These are phyloP conservation scores for Luzula sylvatica DNA, from an alignment of 176 grass and related monocot genomes.

Conservation along the genomic window DNA sequence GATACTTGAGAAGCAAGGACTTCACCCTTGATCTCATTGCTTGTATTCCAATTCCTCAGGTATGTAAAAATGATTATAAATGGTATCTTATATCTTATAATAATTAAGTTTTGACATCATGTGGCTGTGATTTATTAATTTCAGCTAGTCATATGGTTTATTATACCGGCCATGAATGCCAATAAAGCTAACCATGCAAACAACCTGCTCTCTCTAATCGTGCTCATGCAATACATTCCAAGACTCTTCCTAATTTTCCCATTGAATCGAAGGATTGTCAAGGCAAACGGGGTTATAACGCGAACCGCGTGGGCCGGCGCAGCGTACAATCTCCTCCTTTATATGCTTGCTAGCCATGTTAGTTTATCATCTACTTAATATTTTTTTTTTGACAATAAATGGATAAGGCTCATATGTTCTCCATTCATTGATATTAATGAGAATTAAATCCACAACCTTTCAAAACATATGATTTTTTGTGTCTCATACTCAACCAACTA, in stretches of 20 bases:
- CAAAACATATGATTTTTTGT: too few species aligned
- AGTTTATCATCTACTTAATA: background rate
- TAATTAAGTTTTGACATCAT: background rate
- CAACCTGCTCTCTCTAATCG: constrained; percentile 78
- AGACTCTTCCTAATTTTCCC: constrained; percentile 72
- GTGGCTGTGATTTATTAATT: background rate
- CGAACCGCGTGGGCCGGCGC: constrained; percentile 80
- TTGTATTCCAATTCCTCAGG: constrained; percentile 86
- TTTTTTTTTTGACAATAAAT: too few species aligned
- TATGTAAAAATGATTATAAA: background rate
- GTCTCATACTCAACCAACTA: too few species aligned
- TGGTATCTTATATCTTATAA: too few species aligned
- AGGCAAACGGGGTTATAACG: constrained; percentile 67
- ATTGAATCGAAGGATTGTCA: constrained; percentile 71
- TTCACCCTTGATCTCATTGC: constrained; percentile 83
- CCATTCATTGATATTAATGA: too few species aligned
- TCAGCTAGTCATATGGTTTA: constrained; percentile 79
- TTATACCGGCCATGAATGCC: constrained; percentile 65
- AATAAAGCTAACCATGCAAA: constrained; percentile 64
- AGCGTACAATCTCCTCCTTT: constrained; percentile 83
- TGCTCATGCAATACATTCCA: constrained; percentile 80
- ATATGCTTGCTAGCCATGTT: constrained; percentile 92
- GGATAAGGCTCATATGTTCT: too few species aligned
- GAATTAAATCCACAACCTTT: too few species aligned
- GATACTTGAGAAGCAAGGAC: constrained; percentile 74